A percentile compares a stretch with the other conserved stretches of the same genome.
Evolutionary conservation across 495 filamentous ascomycete species (phyloP).

Genomic region (Halenospora varia): DNA sequence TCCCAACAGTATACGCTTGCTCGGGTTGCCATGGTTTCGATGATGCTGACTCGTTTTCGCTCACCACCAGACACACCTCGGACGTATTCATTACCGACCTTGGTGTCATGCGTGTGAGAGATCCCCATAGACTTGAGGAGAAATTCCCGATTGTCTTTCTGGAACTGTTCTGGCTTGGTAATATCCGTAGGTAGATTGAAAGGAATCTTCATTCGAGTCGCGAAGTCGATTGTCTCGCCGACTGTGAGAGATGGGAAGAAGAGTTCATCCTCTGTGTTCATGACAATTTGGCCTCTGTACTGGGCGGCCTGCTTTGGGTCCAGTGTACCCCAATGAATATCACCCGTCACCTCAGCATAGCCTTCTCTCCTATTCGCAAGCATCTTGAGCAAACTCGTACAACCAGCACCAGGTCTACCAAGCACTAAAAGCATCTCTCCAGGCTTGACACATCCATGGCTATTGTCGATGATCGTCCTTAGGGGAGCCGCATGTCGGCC

Average conservation of each 20-base stretch:
- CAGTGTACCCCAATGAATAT: conserved; percentile 77
- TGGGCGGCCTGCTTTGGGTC: conserved; percentile 50
- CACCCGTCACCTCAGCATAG: conserved; percentile 71
- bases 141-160: conserved; percentile 62
- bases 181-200: conserved; percentile 61
- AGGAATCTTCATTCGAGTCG: conserved; percentile 75
- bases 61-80: conserved; percentile 87
- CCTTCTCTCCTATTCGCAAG: conserved; percentile 79
- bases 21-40: conserved; percentile 68
- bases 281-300: conserved; percentile 80
- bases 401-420: conserved; percentile 81
- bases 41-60: conserved; percentile 72
- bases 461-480: conserved; percentile 44
- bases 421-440: conserved; percentile 92
- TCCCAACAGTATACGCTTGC: conserved; percentile 71
- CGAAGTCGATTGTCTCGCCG: conserved; percentile 78
- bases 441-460: conserved; percentile 57
- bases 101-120: conserved; percentile 74
- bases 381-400: conserved; percentile 82
- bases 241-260: conserved; percentile 81
- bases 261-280: conserved; percentile 80
- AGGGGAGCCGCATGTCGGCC: conserved; percentile 10
- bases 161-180: conserved; percentile 56
- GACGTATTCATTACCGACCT: conserved; percentile 76
- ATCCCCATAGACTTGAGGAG: conserved; percentile 88